A percentile compares a stretch with the other conserved stretches of the same genome.
Conservation (phyloP, 305 asterid species). For the Fraxinus xanthoxyloides region DNA sequence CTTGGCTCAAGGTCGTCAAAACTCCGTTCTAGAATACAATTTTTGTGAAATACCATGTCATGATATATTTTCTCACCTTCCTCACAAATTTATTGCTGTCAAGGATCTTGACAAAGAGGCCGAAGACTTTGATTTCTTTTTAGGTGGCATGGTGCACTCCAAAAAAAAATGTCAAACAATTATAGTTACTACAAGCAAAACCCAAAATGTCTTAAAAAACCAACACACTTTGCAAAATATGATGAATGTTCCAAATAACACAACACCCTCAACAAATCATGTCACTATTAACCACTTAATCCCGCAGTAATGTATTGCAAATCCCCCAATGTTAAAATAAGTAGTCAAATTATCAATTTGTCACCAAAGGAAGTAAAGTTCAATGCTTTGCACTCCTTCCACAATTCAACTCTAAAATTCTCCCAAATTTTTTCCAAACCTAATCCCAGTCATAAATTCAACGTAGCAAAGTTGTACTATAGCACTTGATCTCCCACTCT, state of each 20-base stretch:
- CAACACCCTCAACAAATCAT: neutral
- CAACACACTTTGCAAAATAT: neutral
- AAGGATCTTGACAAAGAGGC: neutral
- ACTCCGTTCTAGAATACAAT: neutral
- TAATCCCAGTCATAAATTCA: no score
- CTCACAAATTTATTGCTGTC: no score
- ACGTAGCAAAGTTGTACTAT: no score
- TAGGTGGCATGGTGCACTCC: neutral
- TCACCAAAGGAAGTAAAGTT: no score
- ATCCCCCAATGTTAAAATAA: neutral
- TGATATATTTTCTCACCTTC: neutral
- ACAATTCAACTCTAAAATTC: no score
- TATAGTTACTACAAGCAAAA: neutral
- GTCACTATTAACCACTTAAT: neutral
- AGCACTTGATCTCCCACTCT: no score
- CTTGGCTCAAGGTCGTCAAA: neutral
- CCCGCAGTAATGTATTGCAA: neutral
- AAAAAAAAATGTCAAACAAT: no score
- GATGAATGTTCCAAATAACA: neutral
- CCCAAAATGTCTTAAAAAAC: neutral
- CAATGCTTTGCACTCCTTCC: neutral
- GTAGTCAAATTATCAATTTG: no score
- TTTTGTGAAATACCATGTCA: neutral
- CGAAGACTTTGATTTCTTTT: neutral
- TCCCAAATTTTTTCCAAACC: no score